Evolutionary conservation across 169 alveolate genomes (phyloP).

Genomic region (Plasmodium fragile): DNA sequence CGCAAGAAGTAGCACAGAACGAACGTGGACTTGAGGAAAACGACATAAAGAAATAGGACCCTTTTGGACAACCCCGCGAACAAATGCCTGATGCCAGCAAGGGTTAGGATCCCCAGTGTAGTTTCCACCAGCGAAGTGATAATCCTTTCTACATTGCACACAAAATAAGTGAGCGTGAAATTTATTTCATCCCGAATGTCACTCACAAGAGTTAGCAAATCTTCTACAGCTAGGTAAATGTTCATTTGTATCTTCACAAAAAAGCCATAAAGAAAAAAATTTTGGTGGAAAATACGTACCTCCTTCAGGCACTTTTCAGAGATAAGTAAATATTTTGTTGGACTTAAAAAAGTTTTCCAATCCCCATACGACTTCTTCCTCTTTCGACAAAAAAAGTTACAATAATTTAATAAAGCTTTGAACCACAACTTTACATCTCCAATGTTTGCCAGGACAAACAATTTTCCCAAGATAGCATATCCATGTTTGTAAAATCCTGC

Average conservation of each 20-base stretch:
- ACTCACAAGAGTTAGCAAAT: slow-evolving; percentile 33
- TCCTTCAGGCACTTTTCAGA: slow-evolving; percentile 61
- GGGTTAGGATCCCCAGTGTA: slow-evolving; percentile 14
- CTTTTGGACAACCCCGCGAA: slow-evolving; percentile 42
- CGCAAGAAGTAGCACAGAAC: slow-evolving; percentile 30
- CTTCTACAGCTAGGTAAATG: slow-evolving; percentile 45
- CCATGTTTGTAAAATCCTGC: slow-evolving; percentile 59
- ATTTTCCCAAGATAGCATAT: slow-evolving; percentile 28
- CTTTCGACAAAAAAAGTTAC: slow-evolving; percentile 44
- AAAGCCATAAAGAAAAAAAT: slow-evolving; percentile 33
- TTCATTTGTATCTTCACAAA: slow-evolving; percentile 44
- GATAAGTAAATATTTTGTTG: slow-evolving; percentile 13
- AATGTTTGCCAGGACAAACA: slow-evolving; percentile 6
- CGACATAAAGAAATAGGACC: slow-evolving; percentile 26
- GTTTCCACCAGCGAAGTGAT: slow-evolving; percentile 23
- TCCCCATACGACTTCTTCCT: not conserved
- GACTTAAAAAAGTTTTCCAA: slow-evolving; percentile 5
- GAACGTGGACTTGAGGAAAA: slow-evolving; percentile 33
- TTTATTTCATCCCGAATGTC: slow-evolving; percentile 73
- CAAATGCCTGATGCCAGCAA: slow-evolving; percentile 20
- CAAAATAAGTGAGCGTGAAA: slow-evolving; percentile 57
- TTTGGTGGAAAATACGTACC: slow-evolving; percentile 24
- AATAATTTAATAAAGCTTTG: slow-evolving; percentile 31
- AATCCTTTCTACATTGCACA: slow-evolving; percentile 37
- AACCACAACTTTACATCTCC: slow-evolving; percentile 63